Evolutionary conservation across 2,329 filamentous ascomycete genomes (phyloP).

Genomic region (Diaporthe caulivora): DNA sequence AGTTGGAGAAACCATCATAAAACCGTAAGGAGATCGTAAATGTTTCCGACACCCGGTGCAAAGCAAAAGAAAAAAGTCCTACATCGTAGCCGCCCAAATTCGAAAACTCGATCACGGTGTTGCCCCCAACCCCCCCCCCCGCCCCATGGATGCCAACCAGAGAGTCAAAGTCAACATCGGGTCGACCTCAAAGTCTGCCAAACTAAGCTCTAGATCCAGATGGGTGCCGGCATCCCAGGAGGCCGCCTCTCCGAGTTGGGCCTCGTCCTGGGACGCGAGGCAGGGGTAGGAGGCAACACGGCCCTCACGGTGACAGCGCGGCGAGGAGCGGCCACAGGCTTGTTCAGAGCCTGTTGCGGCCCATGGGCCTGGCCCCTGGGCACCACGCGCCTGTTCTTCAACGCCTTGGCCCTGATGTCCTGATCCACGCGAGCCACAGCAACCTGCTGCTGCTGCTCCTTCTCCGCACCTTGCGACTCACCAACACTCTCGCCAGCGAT

Average conservation of each 20-base stretch:
- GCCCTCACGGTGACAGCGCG: neutral
- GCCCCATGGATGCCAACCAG: neutral
- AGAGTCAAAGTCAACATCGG: neutral
- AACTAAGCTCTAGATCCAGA: slow-evolving; percentile 13
- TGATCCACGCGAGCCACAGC: neutral
- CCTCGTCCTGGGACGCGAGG: neutral
- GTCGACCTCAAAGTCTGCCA: neutral
- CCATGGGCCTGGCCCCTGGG: neutral
- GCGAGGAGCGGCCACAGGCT: neutral
- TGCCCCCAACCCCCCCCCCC: neutral
- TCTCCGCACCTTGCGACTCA: neutral
- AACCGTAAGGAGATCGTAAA: neutral
- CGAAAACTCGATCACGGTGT: neutral
- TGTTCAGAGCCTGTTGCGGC: neutral
- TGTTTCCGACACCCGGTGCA: neutral
- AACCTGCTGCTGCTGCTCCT: neutral
- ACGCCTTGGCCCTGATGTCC: neutral
- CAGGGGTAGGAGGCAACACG: neutral
- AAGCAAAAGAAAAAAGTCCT: neutral
- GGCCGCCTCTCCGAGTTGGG: slow-evolving; percentile 3
- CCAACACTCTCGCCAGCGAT: neutral
- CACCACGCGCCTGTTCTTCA: neutral
- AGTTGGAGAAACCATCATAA: neutral
- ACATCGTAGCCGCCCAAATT: neutral
- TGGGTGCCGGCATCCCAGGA: slow-evolving; percentile 12